Conservation (phyloP, 345 rosid genomes). For the Linum usitatissimum region DNA sequence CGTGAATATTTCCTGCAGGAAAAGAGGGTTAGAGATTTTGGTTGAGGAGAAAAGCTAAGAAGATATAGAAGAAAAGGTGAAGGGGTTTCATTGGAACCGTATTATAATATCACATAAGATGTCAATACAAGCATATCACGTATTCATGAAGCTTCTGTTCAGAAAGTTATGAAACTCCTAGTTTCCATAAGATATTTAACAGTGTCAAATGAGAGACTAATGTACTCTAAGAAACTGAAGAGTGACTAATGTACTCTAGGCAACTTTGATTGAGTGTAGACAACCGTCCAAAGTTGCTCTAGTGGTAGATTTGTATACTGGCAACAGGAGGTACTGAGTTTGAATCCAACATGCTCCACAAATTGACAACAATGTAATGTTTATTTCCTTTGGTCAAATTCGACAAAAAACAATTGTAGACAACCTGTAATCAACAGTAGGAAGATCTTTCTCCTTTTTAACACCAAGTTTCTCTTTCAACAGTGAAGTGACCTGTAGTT, state of each 20-base stretch:
- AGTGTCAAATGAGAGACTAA: background rate
- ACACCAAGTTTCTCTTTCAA: constrained; percentile 80
- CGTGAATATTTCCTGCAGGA: constrained; percentile 60
- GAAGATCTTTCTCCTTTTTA: constrained; percentile 56
- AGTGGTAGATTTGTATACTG: too few relatives aligned
- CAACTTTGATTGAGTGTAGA: too few relatives aligned
- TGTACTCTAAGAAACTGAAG: background rate
- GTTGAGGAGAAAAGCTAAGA: background rate
- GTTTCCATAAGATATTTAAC: background rate
- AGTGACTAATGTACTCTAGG: background rate
- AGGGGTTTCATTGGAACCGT: background rate
- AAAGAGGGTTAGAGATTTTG: background rate
- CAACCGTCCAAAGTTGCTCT: too few relatives aligned
- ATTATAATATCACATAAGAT: too few relatives aligned
- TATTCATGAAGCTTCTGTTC: background rate
- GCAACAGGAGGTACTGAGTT: too few relatives aligned
- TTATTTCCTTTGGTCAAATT: too few relatives aligned
- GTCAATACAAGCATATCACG: background rate
- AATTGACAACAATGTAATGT: too few relatives aligned
- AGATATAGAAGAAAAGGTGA: background rate
- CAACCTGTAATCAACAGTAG: constrained; percentile 68
- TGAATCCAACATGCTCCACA: too few relatives aligned
- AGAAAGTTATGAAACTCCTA: background rate
- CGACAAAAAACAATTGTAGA: background rate
- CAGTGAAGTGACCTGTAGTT: constrained; percentile 64